Evolutionary conservation across 2,329 filamentous ascomycete genomes (phyloP).

Genomic region (Pezicula radicicola): DNA sequence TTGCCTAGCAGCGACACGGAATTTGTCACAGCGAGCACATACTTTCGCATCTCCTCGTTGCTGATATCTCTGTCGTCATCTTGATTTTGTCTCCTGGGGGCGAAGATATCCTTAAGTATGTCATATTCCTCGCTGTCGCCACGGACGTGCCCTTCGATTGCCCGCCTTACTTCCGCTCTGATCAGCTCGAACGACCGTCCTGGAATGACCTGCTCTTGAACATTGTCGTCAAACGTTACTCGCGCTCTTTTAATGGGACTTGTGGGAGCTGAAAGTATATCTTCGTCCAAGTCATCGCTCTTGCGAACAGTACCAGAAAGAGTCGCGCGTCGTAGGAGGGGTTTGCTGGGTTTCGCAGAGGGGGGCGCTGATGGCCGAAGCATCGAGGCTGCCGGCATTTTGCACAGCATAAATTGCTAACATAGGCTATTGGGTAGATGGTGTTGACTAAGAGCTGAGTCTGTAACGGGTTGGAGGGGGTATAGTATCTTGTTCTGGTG

Average conservation of each 20-base stretch:
- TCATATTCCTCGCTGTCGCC: constrained; percentile 61
- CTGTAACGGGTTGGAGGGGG: not conserved
- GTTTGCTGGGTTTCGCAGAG: constrained; percentile 21
- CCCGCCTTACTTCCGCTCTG: constrained; percentile 45
- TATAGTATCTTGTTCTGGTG: not conserved
- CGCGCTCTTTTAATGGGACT: constrained; percentile 25
- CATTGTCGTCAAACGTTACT: constrained; percentile 28
- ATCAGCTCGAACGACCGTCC: constrained; percentile 1
- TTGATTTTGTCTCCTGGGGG: constrained; percentile 7
- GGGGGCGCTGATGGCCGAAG: constrained; percentile 10
- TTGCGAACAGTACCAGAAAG: constrained; percentile 24
- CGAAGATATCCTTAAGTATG: constrained; percentile 56
- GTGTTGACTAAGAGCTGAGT: not conserved
- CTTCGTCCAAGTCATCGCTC: constrained; percentile 21
- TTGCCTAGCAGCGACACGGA: constrained; percentile 58
- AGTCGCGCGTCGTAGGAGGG: constrained; percentile 24
- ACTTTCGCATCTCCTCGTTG: constrained; percentile 35
- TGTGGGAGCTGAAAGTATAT: constrained; percentile 16
- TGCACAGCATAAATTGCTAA: not conserved
- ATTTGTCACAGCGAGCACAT: constrained; percentile 60
- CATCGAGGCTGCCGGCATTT: constrained; percentile 14
- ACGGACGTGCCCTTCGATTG: constrained; percentile 53
- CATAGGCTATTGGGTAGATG: not conserved
- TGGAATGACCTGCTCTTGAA: constrained; percentile 7
- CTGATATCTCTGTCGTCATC: constrained; percentile 17